A percentile compares a stretch with the other conserved stretches of the same genome.
These are phyloP conservation scores for Huntiella omanensis DNA, from an alignment of 2,329 filamentous ascomycete species.

Conservation along the genomic window DNA sequence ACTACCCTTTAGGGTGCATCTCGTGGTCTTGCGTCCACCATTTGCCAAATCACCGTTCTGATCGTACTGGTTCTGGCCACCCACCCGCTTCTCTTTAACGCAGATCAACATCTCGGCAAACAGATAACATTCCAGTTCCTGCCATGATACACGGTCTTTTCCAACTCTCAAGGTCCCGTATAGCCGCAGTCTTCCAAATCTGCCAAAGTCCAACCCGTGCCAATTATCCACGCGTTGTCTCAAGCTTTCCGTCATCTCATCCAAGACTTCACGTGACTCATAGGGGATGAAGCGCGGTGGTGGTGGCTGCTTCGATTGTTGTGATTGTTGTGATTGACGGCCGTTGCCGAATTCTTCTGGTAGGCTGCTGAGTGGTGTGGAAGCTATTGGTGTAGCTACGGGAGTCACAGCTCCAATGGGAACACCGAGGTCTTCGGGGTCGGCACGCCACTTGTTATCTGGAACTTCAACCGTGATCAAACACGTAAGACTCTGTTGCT, in stretches of 20 bases:
- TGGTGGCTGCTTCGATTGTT: constrained; percentile 9
- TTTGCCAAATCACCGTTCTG: constrained; percentile 41
- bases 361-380: constrained; percentile 12
- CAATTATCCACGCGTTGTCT: constrained; percentile 88
- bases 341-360: constrained; percentile 25
- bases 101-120: constrained; percentile 99
- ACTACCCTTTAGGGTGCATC: constrained; percentile 86
- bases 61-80: constrained; percentile 26
- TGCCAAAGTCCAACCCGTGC: constrained; percentile 85
- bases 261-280: constrained; percentile 57
- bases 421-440: constrained; percentile 59
- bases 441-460: constrained; percentile 75
- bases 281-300: constrained; percentile 47
- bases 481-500: constrained; percentile 89
- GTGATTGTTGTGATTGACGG: constrained; percentile 15
- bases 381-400: constrained; percentile 13
- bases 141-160: constrained; percentile 92
- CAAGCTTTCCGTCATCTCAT: constrained; percentile 72
- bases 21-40: constrained; percentile 42
- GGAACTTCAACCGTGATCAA: constrained; percentile 85
- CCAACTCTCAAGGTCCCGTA: constrained; percentile 84
- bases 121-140: constrained; percentile 90
- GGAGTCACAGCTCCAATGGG: constrained; percentile 23
- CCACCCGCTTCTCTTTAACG: constrained; percentile 84
- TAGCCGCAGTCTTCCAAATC: constrained; percentile 81